phyloP scores from a whole-genome alignment of 208 protist genomes.

The Endotrypanum monterogeii region DNA sequence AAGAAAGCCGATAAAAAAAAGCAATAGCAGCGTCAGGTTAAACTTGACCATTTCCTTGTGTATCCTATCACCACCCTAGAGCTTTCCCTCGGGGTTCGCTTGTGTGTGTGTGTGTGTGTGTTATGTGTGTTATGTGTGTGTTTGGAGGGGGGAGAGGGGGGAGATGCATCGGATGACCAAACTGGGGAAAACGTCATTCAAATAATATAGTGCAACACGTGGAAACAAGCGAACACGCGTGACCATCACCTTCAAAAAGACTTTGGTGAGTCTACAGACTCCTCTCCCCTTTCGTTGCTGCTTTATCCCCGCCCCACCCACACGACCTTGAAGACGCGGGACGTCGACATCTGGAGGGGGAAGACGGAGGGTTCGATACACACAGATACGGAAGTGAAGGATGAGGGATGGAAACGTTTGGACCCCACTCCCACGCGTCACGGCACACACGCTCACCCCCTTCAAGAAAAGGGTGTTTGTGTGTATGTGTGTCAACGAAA shows the following conservation, averaged over 20 bases:
- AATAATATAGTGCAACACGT: background rate
- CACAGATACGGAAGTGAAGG: too few species aligned
- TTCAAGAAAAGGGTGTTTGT: too few species aligned
- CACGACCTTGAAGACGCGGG: too few species aligned
- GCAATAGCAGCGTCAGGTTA: slow-evolving; percentile 29
- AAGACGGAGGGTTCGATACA: too few species aligned
- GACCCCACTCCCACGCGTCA: too few species aligned
- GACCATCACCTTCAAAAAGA: background rate
- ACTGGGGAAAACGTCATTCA: background rate
- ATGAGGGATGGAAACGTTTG: too few species aligned
- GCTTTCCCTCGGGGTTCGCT: background rate
- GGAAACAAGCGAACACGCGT: background rate
- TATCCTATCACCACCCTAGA: background rate
- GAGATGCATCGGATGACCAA: background rate
- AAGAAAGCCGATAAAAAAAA: slow-evolving; percentile 51
- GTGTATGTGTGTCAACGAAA: too few species aligned
- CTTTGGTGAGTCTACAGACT: background rate
- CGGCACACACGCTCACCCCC: too few species aligned
- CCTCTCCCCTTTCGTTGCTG: background rate
- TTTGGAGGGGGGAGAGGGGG: background rate
- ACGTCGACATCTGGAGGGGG: too few species aligned
- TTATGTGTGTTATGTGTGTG: background rate
- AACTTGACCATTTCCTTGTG: slow-evolving; percentile 3
- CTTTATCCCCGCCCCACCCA: too few species aligned
- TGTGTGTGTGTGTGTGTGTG: background rate